Conservation (phyloP, 805 yeast species). For the Pichia heedii region DNA sequence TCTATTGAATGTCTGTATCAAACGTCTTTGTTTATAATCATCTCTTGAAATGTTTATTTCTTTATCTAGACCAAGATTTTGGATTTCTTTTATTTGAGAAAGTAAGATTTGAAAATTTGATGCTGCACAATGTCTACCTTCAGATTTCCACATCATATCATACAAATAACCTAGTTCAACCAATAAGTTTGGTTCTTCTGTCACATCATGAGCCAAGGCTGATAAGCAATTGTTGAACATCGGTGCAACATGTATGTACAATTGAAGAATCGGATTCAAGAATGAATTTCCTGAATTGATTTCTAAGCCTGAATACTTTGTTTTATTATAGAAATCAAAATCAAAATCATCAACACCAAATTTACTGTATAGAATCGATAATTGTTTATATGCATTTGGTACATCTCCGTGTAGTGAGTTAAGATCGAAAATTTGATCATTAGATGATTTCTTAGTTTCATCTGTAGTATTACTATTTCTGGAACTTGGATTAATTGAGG, state of each 20-base stretch:
- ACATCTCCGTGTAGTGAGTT: slow-evolving; percentile 31
- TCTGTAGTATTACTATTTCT: not conserved
- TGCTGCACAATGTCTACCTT: slow-evolving; percentile 71
- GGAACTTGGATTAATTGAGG: not conserved
- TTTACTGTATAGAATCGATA: slow-evolving; percentile 73
- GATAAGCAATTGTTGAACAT: slow-evolving; percentile 56
- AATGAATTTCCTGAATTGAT: slow-evolving; percentile 73
- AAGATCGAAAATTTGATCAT: slow-evolving; percentile 23
- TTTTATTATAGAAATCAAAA: slow-evolving; percentile 72
- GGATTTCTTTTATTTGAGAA: slow-evolving; percentile 40
- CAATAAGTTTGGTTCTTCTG: slow-evolving; percentile 42
- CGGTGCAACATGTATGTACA: slow-evolving; percentile 69
- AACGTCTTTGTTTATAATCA: slow-evolving; percentile 34
- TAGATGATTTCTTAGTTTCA: not conserved
- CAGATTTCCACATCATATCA: slow-evolving; percentile 83
- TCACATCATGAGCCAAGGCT: slow-evolving; percentile 45
- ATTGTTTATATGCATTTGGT: slow-evolving; percentile 68
- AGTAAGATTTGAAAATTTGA: slow-evolving; percentile 62
- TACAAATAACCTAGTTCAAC: slow-evolving; percentile 82
- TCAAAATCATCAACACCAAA: slow-evolving; percentile 95
- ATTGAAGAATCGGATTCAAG: slow-evolving; percentile 69
- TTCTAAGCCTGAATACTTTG: slow-evolving; percentile 77
- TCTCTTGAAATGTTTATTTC: slow-evolving; percentile 38
- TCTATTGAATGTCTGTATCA: slow-evolving; percentile 47
- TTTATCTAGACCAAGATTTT: slow-evolving; percentile 42